These are phyloP conservation scores for Pachysandra terminalis DNA, from an alignment of 164 flowering plant genomes.

Conservation along the genomic window DNA sequence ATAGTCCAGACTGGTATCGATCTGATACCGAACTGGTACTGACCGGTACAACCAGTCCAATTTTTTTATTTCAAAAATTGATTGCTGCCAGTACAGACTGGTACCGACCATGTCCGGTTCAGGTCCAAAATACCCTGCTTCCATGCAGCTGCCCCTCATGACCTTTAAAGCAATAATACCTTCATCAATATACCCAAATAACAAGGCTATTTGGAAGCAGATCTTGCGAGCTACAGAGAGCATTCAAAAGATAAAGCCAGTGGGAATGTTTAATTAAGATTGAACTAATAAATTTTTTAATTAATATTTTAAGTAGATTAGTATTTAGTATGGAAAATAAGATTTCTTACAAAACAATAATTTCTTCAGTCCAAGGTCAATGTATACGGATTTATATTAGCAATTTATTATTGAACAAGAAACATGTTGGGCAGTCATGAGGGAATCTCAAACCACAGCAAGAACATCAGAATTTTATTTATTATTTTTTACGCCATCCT, in stretches of 20 bases:
- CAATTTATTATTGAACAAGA: neutral
- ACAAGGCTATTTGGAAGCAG: neutral
- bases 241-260: neutral
- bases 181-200: neutral
- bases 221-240: neutral
- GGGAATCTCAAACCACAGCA: neutral
- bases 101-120: no score
- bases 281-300: no score
- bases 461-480: neutral
- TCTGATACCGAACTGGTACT: no score
- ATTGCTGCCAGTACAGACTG: no score
- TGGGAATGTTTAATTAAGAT: neutral
- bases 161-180: neutral
- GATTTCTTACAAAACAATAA: neutral
- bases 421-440: neutral
- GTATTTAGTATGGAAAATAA: neutral
- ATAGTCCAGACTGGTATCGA: no score
- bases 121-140: no score
- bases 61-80: no score
- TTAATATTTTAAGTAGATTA: neutral
- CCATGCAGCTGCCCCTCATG: no score
- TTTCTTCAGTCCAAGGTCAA: neutral
- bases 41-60: no score
- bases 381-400: neutral
- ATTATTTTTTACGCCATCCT: neutral